Evolutionary conservation across 148 eudicot genomes (phyloP), one percentile per base, ranked within the genome.

Genomic region (Camellia japonica): DNA sequence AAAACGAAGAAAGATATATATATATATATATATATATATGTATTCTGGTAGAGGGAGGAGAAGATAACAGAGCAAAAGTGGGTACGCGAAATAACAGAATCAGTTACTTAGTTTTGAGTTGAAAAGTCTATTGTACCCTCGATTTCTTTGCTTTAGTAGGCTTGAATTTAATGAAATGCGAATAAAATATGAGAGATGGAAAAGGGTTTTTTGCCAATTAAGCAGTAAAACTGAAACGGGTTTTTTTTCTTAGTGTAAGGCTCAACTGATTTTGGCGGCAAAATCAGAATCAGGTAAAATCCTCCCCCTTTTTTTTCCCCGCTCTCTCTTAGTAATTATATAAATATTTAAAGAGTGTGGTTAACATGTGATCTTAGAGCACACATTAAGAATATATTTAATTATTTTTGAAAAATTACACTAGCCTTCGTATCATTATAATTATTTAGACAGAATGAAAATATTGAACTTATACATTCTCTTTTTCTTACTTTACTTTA

Each of bases 121-220:
- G 44, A 63, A 76, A 76, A 64, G 79, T 62, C 79, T 7, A 64
- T 47, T 14, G 18, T 76, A 30, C 69, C 79, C 79, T 63, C 38
- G 11, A 16, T n/a, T 43, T 42, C 16, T 58, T 30, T 58, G 65
- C 58, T 16, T 16, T 7, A 73, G 38, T 71, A 42, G 2, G 56
- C 8, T 20, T 66, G 54, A 5, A 7, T 43, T 12, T 38, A 44
- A 30, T 6, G 42, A 19, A 43, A 61, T 42, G 55, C 13, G 3
- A 1, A 13, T 6, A 23, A 30, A 15, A 11, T 52, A 9, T 6
- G 7, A 14, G 52, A 23, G 4, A 14, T 11, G 44, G 44, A 9
- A 18, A 44, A 18, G 58, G 79, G 43, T 46, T 20, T 76, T 19
- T 62, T 46, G 68, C 58, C 68, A 13, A 23, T 13, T 3, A 47